A percentile compares a stretch with the other conserved stretches of the same genome.
Evolutionary conservation across 306 rosid species (phyloP).

Genomic region (Vigna reflexopilosa): DNA sequence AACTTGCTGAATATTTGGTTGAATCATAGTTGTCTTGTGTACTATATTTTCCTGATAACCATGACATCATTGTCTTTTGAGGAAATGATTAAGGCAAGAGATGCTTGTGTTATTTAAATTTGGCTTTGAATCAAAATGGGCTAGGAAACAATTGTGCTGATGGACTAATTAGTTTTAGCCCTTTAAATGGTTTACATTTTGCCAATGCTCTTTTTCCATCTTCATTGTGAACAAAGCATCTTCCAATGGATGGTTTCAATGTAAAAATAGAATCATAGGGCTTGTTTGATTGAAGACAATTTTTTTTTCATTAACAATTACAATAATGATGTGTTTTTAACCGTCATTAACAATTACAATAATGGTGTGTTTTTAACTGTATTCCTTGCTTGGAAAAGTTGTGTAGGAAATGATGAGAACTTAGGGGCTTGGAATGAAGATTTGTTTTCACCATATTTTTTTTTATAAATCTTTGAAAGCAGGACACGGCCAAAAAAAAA

Average conservation of each 20-base stretch:
- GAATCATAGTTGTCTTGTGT: constrained; percentile 10
- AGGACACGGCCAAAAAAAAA: background rate
- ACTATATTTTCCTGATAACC: background rate
- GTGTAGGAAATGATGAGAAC: background rate
- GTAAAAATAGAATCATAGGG: constrained; percentile 17
- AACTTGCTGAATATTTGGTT: constrained; percentile 20
- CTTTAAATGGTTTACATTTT: background rate
- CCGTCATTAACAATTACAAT: too few species aligned
- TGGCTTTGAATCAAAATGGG: constrained; percentile 8
- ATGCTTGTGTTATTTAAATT: constrained; percentile 14
- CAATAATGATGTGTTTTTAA: background rate
- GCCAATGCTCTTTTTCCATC: background rate
- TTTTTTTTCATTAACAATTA: background rate
- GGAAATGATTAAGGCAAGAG: background rate
- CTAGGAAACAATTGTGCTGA: constrained; percentile 31
- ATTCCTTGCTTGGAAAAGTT: background rate
- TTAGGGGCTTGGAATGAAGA: background rate
- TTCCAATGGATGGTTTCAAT: constrained; percentile 11
- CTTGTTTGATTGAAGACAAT: background rate
- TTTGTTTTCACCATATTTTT: background rate
- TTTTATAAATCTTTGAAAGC: background rate
- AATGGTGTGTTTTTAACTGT: background rate
- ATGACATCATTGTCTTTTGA: background rate
- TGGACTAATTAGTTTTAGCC: constrained; percentile 16
- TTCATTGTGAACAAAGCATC: constrained; percentile 13